Evolutionary conservation across 164 flowering plant species (phyloP).

Genomic region (Umbilicus rupestris): DNA sequence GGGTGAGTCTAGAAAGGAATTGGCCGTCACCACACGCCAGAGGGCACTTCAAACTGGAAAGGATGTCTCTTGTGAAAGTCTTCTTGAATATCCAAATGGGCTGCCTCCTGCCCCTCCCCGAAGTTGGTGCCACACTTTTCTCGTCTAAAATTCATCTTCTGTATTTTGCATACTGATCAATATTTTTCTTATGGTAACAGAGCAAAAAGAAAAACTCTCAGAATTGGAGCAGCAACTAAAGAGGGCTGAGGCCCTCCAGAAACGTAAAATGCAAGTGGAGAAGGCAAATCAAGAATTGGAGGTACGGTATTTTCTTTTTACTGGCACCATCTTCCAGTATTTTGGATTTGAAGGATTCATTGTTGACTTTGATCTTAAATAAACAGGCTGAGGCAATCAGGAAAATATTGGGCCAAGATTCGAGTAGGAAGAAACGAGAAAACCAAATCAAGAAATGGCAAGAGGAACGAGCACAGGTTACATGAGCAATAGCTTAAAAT

Average conservation of each 20-base stretch:
- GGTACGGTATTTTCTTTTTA: slow-evolving; percentile 28
- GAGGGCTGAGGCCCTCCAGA: slow-evolving; percentile 89
- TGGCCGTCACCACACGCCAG: slow-evolving; percentile 63
- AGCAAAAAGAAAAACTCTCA: slow-evolving; percentile 75
- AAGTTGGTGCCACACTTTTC: slow-evolving; percentile 32
- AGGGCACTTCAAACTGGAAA: slow-evolving; percentile 63
- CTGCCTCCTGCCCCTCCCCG: slow-evolving; percentile 61
- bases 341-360: neutral
- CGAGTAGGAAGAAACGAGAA: slow-evolving; percentile 38
- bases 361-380: slow-evolving; percentile 3
- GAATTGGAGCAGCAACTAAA: slow-evolving; percentile 85
- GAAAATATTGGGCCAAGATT: slow-evolving; percentile 50
- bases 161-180: neutral
- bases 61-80: slow-evolving; percentile 34
- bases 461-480: slow-evolving; percentile 29
- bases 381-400: slow-evolving; percentile 49
- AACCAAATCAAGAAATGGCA: slow-evolving; percentile 32
- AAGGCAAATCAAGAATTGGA: slow-evolving; percentile 79
- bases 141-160: neutral
- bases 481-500: neutral
- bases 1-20: slow-evolving; percentile 44
- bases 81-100: slow-evolving; percentile 69
- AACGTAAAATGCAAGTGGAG: slow-evolving; percentile 72
- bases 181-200: slow-evolving; percentile 25
- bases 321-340: neutral